These are phyloP conservation scores for Kandelia obovata DNA, from an alignment of 345 rosid genomes.

Conservation along the genomic window DNA sequence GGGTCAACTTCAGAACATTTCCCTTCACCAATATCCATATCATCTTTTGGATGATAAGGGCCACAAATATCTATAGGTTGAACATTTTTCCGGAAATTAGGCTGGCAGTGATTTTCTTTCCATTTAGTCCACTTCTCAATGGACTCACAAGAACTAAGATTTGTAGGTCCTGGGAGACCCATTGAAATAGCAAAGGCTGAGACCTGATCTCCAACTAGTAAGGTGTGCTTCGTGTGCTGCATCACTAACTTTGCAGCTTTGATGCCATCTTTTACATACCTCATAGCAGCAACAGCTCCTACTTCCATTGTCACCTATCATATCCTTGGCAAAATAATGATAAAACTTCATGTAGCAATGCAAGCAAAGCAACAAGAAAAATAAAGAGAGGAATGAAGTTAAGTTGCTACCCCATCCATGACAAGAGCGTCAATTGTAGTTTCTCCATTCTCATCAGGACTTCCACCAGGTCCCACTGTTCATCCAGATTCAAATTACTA, in stretches of 20 bases:
- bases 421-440: slow-evolving; percentile 88
- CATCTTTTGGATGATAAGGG: slow-evolving; percentile 53
- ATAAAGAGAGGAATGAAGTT: neutral
- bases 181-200: slow-evolving; percentile 84
- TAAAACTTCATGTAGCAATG: slow-evolving; percentile 14
- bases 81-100: slow-evolving; percentile 84
- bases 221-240: slow-evolving; percentile 71
- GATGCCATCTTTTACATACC: slow-evolving; percentile 88
- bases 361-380: slow-evolving; percentile 7
- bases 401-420: slow-evolving; percentile 75
- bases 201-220: slow-evolving; percentile 80
- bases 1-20: slow-evolving; percentile 26
- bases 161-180: slow-evolving; percentile 89
- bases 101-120: slow-evolving; percentile 67
- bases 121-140: slow-evolving; percentile 71
- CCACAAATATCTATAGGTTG: slow-evolving; percentile 61
- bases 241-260: slow-evolving; percentile 82
- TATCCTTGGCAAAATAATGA: slow-evolving; percentile 41
- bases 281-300: slow-evolving; percentile 98
- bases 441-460: slow-evolving; percentile 95
- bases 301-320: slow-evolving; percentile 93
- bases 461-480: slow-evolving; percentile 96
- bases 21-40: slow-evolving; percentile 14
- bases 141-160: slow-evolving; percentile 80
- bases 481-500: slow-evolving; percentile 17